These are phyloP conservation scores for Gaeumannomyces sp. DNA, from an alignment of 2,329 filamentous ascomycete species.

Conservation along the genomic window DNA sequence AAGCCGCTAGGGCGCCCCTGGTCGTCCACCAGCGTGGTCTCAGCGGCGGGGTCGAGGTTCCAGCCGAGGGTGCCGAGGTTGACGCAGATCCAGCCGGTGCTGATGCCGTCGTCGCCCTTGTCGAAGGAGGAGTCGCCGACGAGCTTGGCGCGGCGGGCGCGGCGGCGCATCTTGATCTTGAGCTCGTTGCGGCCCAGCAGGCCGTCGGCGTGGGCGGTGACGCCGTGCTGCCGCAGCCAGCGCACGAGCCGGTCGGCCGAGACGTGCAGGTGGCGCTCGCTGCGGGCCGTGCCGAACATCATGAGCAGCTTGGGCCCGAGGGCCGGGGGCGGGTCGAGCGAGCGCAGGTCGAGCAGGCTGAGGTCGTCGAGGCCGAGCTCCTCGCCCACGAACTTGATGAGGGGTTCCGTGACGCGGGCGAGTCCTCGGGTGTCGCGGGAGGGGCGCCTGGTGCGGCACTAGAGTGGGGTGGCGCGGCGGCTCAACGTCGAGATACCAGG, in stretches of 20 bases:
- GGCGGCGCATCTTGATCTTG: slow-evolving; percentile 76
- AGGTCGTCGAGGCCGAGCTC: slow-evolving; percentile 84
- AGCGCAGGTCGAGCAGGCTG: slow-evolving; percentile 72
- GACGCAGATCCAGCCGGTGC: slow-evolving; percentile 94
- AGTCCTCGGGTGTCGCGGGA: slow-evolving; percentile 54
- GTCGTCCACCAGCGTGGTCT: slow-evolving; percentile 38
- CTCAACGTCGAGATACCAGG: slow-evolving; percentile 82
- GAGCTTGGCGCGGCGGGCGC: slow-evolving; percentile 74
- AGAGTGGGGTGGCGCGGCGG: slow-evolving; percentile 45
- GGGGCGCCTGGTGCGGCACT: slow-evolving; percentile 36
- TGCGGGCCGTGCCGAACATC: slow-evolving; percentile 85
- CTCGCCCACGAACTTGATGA: slow-evolving; percentile 74
- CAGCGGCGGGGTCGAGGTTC: slow-evolving; percentile 23
- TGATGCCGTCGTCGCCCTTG: slow-evolving; percentile 73
- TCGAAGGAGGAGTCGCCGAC: slow-evolving; percentile 59
- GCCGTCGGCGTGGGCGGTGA: slow-evolving; percentile 77
- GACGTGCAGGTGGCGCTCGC: slow-evolving; percentile 88
- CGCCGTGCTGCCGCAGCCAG: slow-evolving; percentile 70
- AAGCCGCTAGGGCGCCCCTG: slow-evolving; percentile 69
- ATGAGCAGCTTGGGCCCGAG: slow-evolving; percentile 86
- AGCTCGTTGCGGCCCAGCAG: slow-evolving; percentile 85
- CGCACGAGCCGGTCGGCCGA: slow-evolving; percentile 84
- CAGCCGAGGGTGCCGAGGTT: slow-evolving; percentile 70
- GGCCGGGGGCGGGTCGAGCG: slow-evolving; percentile 78
- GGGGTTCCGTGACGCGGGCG: slow-evolving; percentile 64